Base-by-base conservation (phyloP, 257 asterid genomes). In the Euphrasia confusa region DNA sequence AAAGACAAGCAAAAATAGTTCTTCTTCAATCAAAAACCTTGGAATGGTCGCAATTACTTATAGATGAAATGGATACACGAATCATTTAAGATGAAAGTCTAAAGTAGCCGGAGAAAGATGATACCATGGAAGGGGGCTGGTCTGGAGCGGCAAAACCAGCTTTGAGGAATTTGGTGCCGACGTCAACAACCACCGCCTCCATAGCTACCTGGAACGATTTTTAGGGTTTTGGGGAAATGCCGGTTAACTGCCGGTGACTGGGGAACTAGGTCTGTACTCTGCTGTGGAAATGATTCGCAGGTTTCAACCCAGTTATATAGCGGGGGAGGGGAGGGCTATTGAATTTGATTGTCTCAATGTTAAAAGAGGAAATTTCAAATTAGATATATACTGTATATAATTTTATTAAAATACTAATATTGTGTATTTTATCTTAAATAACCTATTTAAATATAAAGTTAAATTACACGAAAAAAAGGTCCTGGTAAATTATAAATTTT, bases 101-200 rank as follows among this genome's bases (percentile, higher is more conserved):
- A 9, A 11, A 52, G 8, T 11, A 54, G 18, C 18, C 28, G 55
- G 45, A 60, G 54, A 68, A 18, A 15, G n/a, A 11, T 4, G 28
- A 49, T 76, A 89, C 95, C 90, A 84, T 75, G n/a, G 99, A 74
- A 65, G 99, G 99, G 60, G 97, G 87, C 70, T 89, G 96, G 72
- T 92, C 99, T 10, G 99, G 99, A 58, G 81, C 82, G 50, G 97
- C 88, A 26, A 86, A 92, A 33, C 99, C 99, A 62, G 96, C 90
- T 76, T 92, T 92, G 65, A 92, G 90, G 59, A 89, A 73, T 71
- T 86, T 83, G 48, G 88, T 69, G 48, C 99, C 99, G 33, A 84
- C 88, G 70, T 92, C 99, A 30, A 92, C 82, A 56, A 92, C 99
- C 71, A 84, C 95, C 11, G 99, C 94, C 81, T 92, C 97, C 99